phyloP scores from a whole-genome alignment of 163 green algal species.

The Chloromonas sp. region DNA sequence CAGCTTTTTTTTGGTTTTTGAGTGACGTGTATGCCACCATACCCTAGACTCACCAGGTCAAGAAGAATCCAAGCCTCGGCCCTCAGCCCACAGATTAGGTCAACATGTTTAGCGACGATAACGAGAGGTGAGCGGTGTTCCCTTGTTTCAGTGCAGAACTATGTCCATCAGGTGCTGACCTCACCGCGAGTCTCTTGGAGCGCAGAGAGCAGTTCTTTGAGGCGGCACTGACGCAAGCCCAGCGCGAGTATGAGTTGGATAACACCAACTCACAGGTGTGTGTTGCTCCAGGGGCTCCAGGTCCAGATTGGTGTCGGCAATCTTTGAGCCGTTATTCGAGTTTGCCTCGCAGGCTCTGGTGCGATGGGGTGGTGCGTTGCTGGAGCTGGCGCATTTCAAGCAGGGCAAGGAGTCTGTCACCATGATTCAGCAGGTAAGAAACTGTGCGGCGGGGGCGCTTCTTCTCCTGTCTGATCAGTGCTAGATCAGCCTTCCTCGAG shows the following conservation, averaged over 20 bases:
- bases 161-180: too few species aligned
- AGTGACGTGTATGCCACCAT: too few species aligned
- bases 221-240: slow-evolving; percentile 66
- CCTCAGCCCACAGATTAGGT: too few species aligned
- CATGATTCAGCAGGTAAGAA: slow-evolving; percentile 79
- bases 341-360: slow-evolving; percentile 71
- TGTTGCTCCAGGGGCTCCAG: neutral
- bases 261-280: slow-evolving; percentile 73
- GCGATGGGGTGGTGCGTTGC: slow-evolving; percentile 86
- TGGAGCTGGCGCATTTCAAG: slow-evolving; percentile 94
- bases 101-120: neutral
- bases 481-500: neutral
- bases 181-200: neutral
- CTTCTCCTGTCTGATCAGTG: too few species aligned
- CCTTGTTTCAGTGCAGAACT: neutral
- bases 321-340: neutral
- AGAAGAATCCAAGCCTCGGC: too few species aligned
- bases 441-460: neutral
- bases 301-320: neutral
- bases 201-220: slow-evolving; percentile 86
- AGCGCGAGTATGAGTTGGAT: slow-evolving; percentile 76
- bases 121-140: neutral
- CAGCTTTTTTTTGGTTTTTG: too few species aligned
- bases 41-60: too few species aligned
- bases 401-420: slow-evolving; percentile 77